These are phyloP conservation scores for Talaromyces funiculosus DNA, from an alignment of 2,329 filamentous ascomycete genomes.

Conservation along the genomic window DNA sequence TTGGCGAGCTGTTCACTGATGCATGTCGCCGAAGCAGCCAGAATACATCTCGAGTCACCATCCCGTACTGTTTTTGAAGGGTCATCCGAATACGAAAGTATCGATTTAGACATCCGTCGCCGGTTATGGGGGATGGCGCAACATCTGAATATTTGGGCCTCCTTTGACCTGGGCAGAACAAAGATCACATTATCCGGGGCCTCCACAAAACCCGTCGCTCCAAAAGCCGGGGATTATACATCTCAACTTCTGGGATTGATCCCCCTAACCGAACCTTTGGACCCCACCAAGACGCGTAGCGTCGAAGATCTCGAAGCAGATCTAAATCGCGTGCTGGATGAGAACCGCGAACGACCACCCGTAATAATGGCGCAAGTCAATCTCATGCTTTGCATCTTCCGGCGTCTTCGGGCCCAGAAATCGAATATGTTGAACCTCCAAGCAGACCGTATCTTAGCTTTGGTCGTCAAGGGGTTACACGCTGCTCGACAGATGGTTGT, in stretches of 20 bases:
- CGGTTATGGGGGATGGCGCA: conserved; percentile 49
- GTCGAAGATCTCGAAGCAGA: conserved; percentile 41
- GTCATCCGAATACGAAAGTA: background rate
- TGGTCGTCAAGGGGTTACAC: conserved; percentile 42
- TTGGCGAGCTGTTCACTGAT: conserved; percentile 22
- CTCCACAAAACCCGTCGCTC: conserved; percentile 37
- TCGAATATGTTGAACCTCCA: conserved; percentile 40
- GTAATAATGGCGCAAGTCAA: conserved; percentile 51
- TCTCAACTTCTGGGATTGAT: conserved; percentile 49
- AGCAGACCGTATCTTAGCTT: conserved; percentile 44
- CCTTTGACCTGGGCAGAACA: conserved; percentile 54
- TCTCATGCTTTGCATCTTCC: conserved; percentile 51
- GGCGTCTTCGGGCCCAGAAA: conserved; percentile 49
- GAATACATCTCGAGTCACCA: conserved; percentile 27
- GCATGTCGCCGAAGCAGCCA: conserved; percentile 53
- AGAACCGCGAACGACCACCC: conserved; percentile 37
- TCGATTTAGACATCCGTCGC: conserved; percentile 35
- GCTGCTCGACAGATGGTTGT: conserved; percentile 45
- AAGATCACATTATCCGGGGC: conserved; percentile 44
- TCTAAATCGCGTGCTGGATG: conserved; percentile 38
- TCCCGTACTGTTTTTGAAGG: conserved; percentile 12
- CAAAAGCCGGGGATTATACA: conserved; percentile 39
- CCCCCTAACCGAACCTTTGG: conserved; percentile 50
- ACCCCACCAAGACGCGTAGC: conserved; percentile 45
- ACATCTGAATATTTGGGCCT: conserved; percentile 56